Conservation (phyloP, 2,329 filamentous ascomycete species). For the Tolypocladium cylindrosporum region DNA sequence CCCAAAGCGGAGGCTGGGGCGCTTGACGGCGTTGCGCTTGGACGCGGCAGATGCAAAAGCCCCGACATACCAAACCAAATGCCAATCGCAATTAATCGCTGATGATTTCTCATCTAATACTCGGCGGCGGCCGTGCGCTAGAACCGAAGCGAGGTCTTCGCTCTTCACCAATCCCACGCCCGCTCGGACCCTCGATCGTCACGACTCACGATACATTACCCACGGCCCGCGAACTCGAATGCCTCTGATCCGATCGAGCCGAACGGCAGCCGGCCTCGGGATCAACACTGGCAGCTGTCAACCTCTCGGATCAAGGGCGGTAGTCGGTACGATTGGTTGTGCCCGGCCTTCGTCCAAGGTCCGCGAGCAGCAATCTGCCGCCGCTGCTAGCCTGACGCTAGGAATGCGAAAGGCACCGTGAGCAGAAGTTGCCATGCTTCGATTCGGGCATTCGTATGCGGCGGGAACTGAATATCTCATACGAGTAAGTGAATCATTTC, state of each 20-base stretch:
- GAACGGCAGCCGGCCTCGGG: neutral
- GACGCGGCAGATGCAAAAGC: neutral
- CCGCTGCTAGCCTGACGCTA: neutral
- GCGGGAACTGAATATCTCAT: too few relatives aligned
- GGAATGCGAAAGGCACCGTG: neutral
- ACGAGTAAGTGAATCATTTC: neutral
- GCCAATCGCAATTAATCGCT: too few relatives aligned
- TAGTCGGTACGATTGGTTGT: neutral
- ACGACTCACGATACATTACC: neutral
- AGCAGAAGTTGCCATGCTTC: neutral
- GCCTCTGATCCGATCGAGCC: neutral
- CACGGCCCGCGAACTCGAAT: neutral
- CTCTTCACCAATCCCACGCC: neutral
- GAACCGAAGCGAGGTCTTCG: neutral
- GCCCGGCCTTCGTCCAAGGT: neutral
- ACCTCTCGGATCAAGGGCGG: neutral
- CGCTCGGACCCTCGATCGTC: neutral
- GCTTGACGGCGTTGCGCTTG: neutral
- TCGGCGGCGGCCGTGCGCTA: neutral
- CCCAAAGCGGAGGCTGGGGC: neutral
- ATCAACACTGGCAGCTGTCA: neutral
- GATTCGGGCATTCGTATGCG: neutral
- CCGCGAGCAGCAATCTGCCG: neutral
- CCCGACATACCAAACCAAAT: neutral
- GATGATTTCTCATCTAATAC: too few relatives aligned